Percentiles rank a stretch among this genome's conserved stretches.
Conservation (phyloP, 176 grass and related monocot species). For the Leersia perrieri region DNA sequence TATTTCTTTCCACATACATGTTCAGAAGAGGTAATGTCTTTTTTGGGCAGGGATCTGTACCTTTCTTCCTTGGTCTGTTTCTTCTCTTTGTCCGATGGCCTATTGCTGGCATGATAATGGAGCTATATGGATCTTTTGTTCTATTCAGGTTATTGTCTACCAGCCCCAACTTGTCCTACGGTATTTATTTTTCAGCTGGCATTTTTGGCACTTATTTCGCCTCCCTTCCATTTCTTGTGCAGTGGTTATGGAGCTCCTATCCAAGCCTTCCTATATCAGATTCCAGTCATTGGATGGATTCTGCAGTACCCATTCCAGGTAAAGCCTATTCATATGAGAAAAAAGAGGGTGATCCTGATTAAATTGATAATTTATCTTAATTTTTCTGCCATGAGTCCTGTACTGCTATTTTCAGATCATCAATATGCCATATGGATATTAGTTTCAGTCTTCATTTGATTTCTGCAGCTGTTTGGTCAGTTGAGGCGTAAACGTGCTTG, state of each 20-base stretch:
- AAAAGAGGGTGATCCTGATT: not conserved
- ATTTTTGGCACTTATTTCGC: slow-evolving; percentile 21
- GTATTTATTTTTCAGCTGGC: slow-evolving; percentile 18
- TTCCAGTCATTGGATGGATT: slow-evolving; percentile 71
- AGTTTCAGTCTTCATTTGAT: slow-evolving; percentile 22
- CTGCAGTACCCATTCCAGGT: slow-evolving; percentile 63
- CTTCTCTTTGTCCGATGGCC: slow-evolving; percentile 92
- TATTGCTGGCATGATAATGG: slow-evolving; percentile 82
- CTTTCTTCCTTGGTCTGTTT: slow-evolving; percentile 89
- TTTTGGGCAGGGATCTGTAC: slow-evolving; percentile 67
- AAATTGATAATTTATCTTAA: not conserved
- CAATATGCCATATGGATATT: not conserved
- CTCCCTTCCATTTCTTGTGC: slow-evolving; percentile 3
- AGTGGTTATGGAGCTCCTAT: slow-evolving; percentile 66
- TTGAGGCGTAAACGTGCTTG: slow-evolving; percentile 52
- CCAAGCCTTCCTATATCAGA: slow-evolving; percentile 61
- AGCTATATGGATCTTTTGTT: slow-evolving; percentile 64
- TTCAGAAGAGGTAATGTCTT: slow-evolving; percentile 10
- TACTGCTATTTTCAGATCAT: slow-evolving; percentile 10
- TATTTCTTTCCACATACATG: not conserved
- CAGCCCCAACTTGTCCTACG: not conserved
- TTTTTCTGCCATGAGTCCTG: not conserved
- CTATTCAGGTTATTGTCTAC: slow-evolving; percentile 51
- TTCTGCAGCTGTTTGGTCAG: slow-evolving; percentile 54
- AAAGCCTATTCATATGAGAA: not conserved